Base-by-base conservation (phyloP, 768 basidiomycete genomes). In the Pleurotus giganteus region DNA sequence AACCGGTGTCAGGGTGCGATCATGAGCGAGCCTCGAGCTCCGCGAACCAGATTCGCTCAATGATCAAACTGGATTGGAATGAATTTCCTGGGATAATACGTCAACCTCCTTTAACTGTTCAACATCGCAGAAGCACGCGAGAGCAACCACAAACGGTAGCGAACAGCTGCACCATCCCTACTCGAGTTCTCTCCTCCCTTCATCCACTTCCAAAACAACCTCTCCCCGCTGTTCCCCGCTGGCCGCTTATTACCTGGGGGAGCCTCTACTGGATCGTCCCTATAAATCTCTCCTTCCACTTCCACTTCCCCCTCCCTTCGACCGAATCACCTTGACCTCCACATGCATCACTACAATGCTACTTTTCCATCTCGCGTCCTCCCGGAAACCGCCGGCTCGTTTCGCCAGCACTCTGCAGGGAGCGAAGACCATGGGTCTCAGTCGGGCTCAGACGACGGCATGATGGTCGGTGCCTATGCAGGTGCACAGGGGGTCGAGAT, bases 401-500 rank as follows among this genome's bases (percentile, higher is more conserved):
- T 70, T 57, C 64, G 64, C 57, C 34, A 60, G 29, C 58, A 55
- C 32, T 53, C 49, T 8, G 23, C 23, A 12, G 4, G 17, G 4
- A 63, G 66, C 57, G 77, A 79, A 53, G 79, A 79, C 58, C 74
- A 72, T 47, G 76, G 73, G 52, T 85, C 83, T 8, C 71, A 76
- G 62, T 78, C 82, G 5, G 79, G 75, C 55, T 84, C 84, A 55
- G 84, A 85, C 57, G 83, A 84, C 60, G 82, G 80, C 28, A 53
- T 29, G 41, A 69, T 61, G 54, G 72, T 71, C 59, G 59, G 66
- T 36, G 57, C 71, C 57, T 75, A 76, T 66, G 34, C 55, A 47
- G 69, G 75, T 42, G 31, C 61, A 21, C 55, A 69, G 45, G 82
- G 73, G 68, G 67, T 62, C 41, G 81, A 82, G 9, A 55, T 58